These are phyloP conservation scores for Tuber melanosporum DNA, from an alignment of 495 filamentous ascomycete species.

Conservation along the genomic window DNA sequence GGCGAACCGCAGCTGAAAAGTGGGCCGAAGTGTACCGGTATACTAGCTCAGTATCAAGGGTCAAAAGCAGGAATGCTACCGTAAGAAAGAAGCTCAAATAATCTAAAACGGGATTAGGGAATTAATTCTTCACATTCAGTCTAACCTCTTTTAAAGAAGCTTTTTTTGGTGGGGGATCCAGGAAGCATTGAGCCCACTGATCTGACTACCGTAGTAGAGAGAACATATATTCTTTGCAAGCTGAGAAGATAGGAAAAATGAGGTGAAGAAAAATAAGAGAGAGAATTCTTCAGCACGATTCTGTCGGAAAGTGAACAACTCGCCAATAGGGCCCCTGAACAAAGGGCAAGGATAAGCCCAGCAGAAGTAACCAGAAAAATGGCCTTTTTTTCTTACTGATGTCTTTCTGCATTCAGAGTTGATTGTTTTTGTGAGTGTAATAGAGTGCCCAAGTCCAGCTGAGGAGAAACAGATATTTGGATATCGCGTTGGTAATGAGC, in stretches of 20 bases:
- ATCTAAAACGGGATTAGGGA: not conserved
- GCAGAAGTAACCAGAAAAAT: not conserved
- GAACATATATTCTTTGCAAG: not conserved
- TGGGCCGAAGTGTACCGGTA: not conserved
- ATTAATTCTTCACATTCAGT: not conserved
- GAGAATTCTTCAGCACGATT: not conserved
- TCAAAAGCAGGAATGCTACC: not conserved
- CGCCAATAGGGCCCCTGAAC: not conserved
- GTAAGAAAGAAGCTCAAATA: not conserved
- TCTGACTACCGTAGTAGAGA: not conserved
- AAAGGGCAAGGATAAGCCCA: not conserved
- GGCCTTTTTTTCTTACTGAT: not conserved
- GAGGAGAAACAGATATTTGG: not conserved
- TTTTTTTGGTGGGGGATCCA: not conserved
- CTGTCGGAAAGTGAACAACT: not conserved
- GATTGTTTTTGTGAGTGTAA: not conserved
- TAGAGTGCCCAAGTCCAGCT: not conserved
- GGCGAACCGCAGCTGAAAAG: not conserved
- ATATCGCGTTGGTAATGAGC: not conserved
- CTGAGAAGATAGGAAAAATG: not conserved
- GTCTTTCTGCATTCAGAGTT: not conserved
- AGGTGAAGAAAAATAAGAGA: not conserved
- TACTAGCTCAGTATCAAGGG: not conserved
- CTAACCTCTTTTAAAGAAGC: not conserved
- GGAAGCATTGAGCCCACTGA: not conserved